Percentiles rank a stretch among this genome's conserved stretches.
Evolutionary conservation across 352 stramenopile genomes (phyloP).

Genomic region (Pythium utonaiense): DNA sequence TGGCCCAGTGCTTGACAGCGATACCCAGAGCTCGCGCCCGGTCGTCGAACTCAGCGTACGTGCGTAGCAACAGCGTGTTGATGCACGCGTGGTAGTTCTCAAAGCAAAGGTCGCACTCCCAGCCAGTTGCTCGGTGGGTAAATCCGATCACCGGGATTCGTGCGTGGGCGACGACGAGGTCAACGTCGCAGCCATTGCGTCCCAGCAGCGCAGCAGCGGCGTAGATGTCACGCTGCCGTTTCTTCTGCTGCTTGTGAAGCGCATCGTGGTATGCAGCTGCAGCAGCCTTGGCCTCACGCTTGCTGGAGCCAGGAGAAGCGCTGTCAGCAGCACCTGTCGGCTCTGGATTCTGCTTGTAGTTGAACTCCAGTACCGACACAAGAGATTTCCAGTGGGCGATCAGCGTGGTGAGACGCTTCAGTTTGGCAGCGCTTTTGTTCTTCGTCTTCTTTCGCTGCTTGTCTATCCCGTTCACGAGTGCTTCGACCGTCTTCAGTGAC

Average conservation of each 20-base stretch:
- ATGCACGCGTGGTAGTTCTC: conserved; percentile 75
- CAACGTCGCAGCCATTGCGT: conserved; percentile 51
- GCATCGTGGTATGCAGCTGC: conserved; percentile 11
- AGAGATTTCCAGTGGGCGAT: conserved; percentile 11
- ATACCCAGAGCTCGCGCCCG: conserved; percentile 88
- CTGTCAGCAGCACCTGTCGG: neutral
- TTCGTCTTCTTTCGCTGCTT: conserved; percentile 27
- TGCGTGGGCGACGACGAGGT: conserved; percentile 60
- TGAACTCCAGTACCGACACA: conserved; percentile 31
- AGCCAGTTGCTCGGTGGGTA: conserved; percentile 39
- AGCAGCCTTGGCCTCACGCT: conserved; percentile 1
- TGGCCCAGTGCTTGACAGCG: conserved; percentile 98
- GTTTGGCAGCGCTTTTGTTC: conserved; percentile 9
- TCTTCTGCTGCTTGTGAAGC: conserved; percentile 28
- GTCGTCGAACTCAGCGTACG: conserved; percentile 74
- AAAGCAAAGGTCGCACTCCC: conserved; percentile 84
- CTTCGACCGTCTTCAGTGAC: conserved; percentile 46
- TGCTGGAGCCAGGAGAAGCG: neutral
- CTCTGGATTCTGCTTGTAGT: conserved; percentile 34
- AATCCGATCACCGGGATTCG: conserved; percentile 85
- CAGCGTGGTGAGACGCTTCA: conserved; percentile 1
- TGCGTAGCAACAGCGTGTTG: conserved; percentile 78
- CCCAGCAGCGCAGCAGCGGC: conserved; percentile 27
- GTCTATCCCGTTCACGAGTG: conserved; percentile 38
- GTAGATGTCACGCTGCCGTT: conserved; percentile 20